Base-by-base conservation (phyloP, 73 alveolate genomes). In the Loxodes magnus region DNA sequence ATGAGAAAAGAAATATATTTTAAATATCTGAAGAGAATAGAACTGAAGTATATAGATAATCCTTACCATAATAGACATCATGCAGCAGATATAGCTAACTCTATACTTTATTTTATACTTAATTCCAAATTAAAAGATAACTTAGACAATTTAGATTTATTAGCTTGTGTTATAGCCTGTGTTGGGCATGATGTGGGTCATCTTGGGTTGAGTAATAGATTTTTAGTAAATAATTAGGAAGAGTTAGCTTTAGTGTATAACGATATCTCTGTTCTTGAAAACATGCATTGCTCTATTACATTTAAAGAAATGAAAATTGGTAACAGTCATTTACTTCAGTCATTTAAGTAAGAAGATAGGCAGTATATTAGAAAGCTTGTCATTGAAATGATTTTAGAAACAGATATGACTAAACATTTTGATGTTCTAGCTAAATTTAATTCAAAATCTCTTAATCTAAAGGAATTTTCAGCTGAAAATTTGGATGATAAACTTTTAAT, bases 41-140 rank as follows among this genome's bases (percentile, higher is more conserved):
- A 46, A 43, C 2, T 29, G 2, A 21, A 17, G 1, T 16, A 43
- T 23, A 23, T 34, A 29, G 36, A 12, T 4, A 71, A 71, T 43
- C 72, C 70, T 0, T 79, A 79, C 46, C 93, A 79, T 42, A 74
- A 53, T 16, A 53, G 64, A 16, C 39, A 51, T 33, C 93, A 79
- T 52, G 93, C 85, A 16, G 88, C 88, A 9, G 93, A 79, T 58
- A 81, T 79, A 21, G 57, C 73, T 50, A 73, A 73, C 51, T 72
- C 68, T 31, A 49, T 63, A 16, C 51, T 39, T 41, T 66, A 22
- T 50, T 43, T 36, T 23, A 9, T 73, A 19, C 5, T 12, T 3
- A 33, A 25, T 4, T 48, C 66, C 1, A 74, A 53, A n/a, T 62
- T 62, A 12, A 7, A 46, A 20, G 58, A 55, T 7, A 9, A 44